Evolutionary conservation across 2,329 filamentous ascomycete genomes (phyloP).

Genomic region (Hymenoscyphus linearis): DNA sequence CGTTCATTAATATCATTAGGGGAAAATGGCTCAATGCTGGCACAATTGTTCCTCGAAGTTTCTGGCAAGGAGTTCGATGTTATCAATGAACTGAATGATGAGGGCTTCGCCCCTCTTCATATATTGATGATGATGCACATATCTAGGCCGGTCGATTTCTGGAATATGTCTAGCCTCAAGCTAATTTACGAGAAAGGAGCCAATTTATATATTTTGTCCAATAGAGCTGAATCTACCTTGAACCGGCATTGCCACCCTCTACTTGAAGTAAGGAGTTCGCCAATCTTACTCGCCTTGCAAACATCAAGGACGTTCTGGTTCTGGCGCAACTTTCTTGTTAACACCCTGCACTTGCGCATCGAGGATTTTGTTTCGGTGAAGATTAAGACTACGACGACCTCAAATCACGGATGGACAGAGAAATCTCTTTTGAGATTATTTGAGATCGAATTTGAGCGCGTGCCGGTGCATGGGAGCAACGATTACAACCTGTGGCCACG

Average conservation of each 20-base stretch:
- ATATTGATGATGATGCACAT: not conserved
- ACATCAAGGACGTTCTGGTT: not conserved
- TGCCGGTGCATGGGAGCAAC: no score
- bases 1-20: not conserved
- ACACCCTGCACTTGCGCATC: not conserved
- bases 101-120: not conserved
- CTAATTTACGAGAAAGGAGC: not conserved
- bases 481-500: no score
- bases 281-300: not conserved
- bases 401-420: no score
- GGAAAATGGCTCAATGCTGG: not conserved
- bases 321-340: not conserved
- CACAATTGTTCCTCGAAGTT: not conserved
- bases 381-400: no score
- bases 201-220: not conserved
- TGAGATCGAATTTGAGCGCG: no score
- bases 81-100: not conserved
- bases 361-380: no score
- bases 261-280: not conserved
- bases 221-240: not conserved
- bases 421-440: no score
- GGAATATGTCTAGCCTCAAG: not conserved
- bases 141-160: no score
- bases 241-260: no score
- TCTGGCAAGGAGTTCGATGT: not conserved